phyloP scores from a whole-genome alignment of 2,329 filamentous ascomycete genomes.

The Huntiella decipiens region DNA sequence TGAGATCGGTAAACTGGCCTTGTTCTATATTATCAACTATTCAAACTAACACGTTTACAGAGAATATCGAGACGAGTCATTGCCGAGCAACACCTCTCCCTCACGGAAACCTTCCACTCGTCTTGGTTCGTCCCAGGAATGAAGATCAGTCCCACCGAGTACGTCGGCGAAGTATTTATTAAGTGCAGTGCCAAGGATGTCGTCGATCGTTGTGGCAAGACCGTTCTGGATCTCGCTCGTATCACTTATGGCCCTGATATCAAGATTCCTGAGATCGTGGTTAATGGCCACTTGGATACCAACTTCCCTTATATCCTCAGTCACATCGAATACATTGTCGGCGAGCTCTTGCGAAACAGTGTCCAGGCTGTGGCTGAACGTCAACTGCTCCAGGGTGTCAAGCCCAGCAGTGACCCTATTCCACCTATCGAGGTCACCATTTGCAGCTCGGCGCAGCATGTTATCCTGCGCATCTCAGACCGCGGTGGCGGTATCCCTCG shows the following conservation, averaged over 20 bases:
- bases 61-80: constrained; percentile 91
- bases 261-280: constrained; percentile 58
- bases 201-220: constrained; percentile 60
- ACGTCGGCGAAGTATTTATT: constrained; percentile 88
- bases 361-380: constrained; percentile 81
- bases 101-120: constrained; percentile 85
- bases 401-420: constrained; percentile 23
- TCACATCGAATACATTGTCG: constrained; percentile 92
- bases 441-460: constrained; percentile 83
- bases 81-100: constrained; percentile 85
- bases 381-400: constrained; percentile 26
- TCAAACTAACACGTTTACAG: constrained; percentile 24
- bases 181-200: constrained; percentile 84
- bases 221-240: constrained; percentile 55
- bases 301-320: constrained; percentile 93
- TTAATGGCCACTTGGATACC: constrained; percentile 71
- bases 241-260: constrained; percentile 55
- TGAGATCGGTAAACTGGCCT: constrained; percentile 55
- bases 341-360: constrained; percentile 84
- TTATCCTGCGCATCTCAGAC: constrained; percentile 91
- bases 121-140: constrained; percentile 76
- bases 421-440: constrained; percentile 87
- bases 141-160: constrained; percentile 54
- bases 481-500: constrained; percentile 80
- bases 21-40: too few relatives aligned